These are phyloP conservation scores for Trichosporon faecale DNA, from an alignment of 1,284 basidiomycete species.

Conservation along the genomic window DNA sequence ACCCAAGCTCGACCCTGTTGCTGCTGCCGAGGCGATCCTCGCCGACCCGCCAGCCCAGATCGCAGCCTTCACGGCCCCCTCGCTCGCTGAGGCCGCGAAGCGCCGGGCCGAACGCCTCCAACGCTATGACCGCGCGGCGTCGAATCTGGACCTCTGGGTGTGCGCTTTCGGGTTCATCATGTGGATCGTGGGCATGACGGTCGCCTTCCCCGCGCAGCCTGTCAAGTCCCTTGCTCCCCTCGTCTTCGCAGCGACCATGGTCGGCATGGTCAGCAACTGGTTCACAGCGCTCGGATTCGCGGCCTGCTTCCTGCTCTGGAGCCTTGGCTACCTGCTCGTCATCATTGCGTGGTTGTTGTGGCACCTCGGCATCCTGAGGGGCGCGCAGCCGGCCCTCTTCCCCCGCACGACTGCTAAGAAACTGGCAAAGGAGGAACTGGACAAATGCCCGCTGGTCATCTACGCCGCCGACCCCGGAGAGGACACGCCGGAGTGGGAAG, in stretches of 20 bases:
- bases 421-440: conserved; percentile 20
- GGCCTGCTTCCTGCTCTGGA: not conserved
- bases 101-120: not conserved
- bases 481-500: conserved; percentile 10
- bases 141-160: not conserved
- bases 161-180: not conserved
- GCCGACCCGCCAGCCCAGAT: not conserved
- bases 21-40: not conserved
- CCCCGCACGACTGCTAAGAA: not conserved
- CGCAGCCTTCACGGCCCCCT: not conserved
- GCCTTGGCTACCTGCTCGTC: not conserved
- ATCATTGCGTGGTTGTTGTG: not conserved
- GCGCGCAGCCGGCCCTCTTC: not conserved
- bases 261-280: not conserved
- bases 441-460: conserved; percentile 27
- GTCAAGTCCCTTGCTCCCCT: not conserved
- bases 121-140: not conserved
- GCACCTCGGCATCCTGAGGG: not conserved
- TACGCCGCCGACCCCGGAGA: conserved; percentile 32
- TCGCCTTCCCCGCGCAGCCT: not conserved
- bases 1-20: not conserved
- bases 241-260: not conserved
- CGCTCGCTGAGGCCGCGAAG: not conserved
- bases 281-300: not conserved
- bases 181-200: not conserved